phyloP scores from a whole-genome alignment of 371 early-diverging fungal species.

The Rhizopus sp. region DNA sequence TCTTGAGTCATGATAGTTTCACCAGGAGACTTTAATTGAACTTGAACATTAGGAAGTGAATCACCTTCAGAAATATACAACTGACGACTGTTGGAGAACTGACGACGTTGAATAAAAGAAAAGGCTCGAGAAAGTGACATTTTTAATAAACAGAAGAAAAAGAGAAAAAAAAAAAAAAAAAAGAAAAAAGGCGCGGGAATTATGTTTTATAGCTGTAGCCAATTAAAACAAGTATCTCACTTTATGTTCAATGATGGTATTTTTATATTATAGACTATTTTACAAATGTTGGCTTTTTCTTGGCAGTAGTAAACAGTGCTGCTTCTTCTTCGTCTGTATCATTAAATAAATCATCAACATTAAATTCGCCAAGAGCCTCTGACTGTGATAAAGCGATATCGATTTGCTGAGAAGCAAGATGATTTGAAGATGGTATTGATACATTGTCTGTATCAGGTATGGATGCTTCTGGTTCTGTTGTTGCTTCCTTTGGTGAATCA shows the following conservation, averaged over 20 bases:
- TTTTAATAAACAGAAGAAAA: neutral
- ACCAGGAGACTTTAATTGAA: constrained; percentile 48
- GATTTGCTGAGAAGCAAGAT: neutral
- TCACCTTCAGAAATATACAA: constrained; percentile 37
- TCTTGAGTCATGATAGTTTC: constrained; percentile 44
- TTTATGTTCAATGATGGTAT: neutral
- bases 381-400: neutral
- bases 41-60: constrained; percentile 35
- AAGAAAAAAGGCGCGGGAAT: neutral
- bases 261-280: neutral
- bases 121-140: constrained; percentile 6
- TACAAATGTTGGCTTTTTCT: neutral
- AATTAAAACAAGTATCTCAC: neutral
- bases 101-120: constrained; percentile 20
- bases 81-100: constrained; percentile 22
- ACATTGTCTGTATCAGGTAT: neutral
- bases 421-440: neutral
- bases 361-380: neutral
- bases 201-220: neutral
- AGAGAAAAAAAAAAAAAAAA: neutral
- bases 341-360: neutral
- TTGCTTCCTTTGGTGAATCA: neutral
- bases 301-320: neutral
- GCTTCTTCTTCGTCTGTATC: constrained; percentile 1
- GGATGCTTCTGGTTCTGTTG: neutral